Evolutionary conservation across 768 basidiomycete species (phyloP).

Genomic region (Psilocybe azurescens): DNA sequence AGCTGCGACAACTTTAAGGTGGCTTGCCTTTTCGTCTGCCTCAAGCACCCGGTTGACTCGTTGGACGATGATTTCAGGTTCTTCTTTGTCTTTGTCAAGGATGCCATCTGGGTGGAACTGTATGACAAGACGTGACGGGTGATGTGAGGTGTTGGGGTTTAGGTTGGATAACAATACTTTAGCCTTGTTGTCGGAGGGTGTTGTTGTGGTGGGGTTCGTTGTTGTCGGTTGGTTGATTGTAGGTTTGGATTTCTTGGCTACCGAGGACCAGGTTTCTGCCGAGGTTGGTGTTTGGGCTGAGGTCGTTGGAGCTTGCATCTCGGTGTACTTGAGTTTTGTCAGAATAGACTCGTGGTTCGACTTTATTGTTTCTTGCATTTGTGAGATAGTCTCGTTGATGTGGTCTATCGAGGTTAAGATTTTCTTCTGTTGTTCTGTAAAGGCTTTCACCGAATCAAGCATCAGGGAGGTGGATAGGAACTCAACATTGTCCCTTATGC

Average conservation of each 20-base stretch:
- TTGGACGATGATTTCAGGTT: constrained; percentile 10
- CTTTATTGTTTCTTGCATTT: background rate
- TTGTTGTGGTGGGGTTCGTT: background rate
- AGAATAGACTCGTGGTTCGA: background rate
- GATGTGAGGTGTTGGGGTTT: constrained; percentile 7
- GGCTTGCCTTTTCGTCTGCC: background rate
- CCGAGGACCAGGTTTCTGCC: background rate
- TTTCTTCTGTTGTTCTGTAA: background rate
- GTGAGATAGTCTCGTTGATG: background rate
- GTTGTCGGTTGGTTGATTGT: background rate
- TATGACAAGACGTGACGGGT: too few species aligned
- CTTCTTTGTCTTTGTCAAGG: constrained; percentile 1
- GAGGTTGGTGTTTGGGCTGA: background rate
- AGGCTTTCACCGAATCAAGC: background rate
- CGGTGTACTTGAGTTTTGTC: background rate
- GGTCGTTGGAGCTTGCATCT: background rate
- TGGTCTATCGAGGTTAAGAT: background rate
- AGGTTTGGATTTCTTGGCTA: background rate
- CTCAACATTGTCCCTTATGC: background rate
- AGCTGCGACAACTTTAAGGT: constrained; percentile 22
- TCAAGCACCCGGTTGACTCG: constrained; percentile 17
- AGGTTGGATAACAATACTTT: constrained; percentile 16
- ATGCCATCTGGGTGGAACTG: too few species aligned
- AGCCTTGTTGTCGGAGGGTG: background rate
- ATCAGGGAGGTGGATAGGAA: background rate